phyloP scores from a whole-genome alignment of 495 filamentous ascomycete genomes.

The Pyrenopolyporus hunteri region DNA sequence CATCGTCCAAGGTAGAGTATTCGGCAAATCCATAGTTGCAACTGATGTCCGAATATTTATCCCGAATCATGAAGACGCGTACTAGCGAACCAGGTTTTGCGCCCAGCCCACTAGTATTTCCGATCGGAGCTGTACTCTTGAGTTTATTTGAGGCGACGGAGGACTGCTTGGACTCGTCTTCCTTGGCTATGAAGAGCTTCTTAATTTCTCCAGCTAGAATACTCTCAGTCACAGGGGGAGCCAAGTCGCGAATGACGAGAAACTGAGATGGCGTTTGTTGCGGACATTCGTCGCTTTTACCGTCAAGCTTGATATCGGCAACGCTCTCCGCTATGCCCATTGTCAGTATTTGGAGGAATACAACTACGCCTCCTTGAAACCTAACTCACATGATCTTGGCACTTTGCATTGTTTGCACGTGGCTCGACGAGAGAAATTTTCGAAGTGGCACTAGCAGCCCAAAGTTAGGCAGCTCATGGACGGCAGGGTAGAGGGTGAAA shows the following conservation, averaged over 20 bases:
- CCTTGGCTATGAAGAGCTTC: slow-evolving; percentile 71
- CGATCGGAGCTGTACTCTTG: slow-evolving; percentile 77
- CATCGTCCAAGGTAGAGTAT: slow-evolving; percentile 77
- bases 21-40: slow-evolving; percentile 92
- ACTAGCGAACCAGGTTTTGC: slow-evolving; percentile 77
- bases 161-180: slow-evolving; percentile 51
- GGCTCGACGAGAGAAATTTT: slow-evolving; percentile 72
- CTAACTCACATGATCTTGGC: slow-evolving; percentile 67
- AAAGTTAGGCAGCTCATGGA: slow-evolving; percentile 12
- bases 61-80: slow-evolving; percentile 79
- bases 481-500: slow-evolving; percentile 2
- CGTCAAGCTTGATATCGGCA: slow-evolving; percentile 57
- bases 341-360: slow-evolving; percentile 1
- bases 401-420: slow-evolving; percentile 79
- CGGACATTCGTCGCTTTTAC: slow-evolving; percentile 80
- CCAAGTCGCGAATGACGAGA: slow-evolving; percentile 77
- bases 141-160: slow-evolving; percentile 55
- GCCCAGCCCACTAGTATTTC: slow-evolving; percentile 70
- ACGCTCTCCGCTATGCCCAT: slow-evolving; percentile 38
- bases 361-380: not conserved
- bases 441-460: slow-evolving; percentile 65
- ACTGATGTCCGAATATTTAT: slow-evolving; percentile 74
- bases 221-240: slow-evolving; percentile 75
- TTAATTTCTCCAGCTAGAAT: slow-evolving; percentile 78
- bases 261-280: slow-evolving; percentile 80